Percentiles rank a stretch among this genome's conserved stretches.
These are phyloP conservation scores for Elsinoe ampelina DNA, from an alignment of 2,329 filamentous ascomycete species.

Conservation along the genomic window DNA sequence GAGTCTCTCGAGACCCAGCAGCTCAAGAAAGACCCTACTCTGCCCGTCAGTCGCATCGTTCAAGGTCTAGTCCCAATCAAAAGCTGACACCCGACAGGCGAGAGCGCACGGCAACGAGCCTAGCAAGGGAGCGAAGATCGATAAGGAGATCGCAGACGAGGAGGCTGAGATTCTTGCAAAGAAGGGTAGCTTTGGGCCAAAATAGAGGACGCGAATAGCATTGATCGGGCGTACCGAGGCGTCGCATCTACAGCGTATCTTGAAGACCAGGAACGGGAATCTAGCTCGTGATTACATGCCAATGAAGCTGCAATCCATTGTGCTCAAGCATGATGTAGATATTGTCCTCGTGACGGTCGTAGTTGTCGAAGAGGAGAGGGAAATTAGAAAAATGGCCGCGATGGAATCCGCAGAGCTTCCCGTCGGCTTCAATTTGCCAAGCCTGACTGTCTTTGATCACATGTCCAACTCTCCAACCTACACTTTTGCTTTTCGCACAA, in stretches of 20 bases:
- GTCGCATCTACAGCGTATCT: not conserved
- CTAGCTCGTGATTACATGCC: not conserved
- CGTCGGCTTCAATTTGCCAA: slow-evolving; percentile 1
- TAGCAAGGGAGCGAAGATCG: slow-evolving; percentile 61
- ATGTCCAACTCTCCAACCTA: not conserved
- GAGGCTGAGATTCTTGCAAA: slow-evolving; percentile 55
- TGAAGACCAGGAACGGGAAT: not conserved
- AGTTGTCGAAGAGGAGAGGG: no score
- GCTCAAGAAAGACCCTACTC: slow-evolving; percentile 51
- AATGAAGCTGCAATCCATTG: not conserved
- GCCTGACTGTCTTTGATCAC: not conserved
- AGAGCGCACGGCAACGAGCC: slow-evolving; percentile 63
- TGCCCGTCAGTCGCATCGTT: slow-evolving; percentile 26
- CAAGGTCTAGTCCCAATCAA: not conserved
- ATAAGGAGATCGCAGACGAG: slow-evolving; percentile 58
- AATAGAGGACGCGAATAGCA: slow-evolving; percentile 17
- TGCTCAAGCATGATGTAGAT: no score
- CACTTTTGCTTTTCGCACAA: not conserved
- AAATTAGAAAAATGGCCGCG: no score
- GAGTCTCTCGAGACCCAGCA: slow-evolving; percentile 29
- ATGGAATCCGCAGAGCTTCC: not conserved
- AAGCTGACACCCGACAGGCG: slow-evolving; percentile 37
- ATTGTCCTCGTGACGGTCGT: no score
- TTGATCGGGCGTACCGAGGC: not conserved
- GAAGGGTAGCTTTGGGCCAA: slow-evolving; percentile 43